Base-by-base conservation (phyloP, 2,329 filamentous ascomycete genomes). In the Botrytis sinoallii region DNA sequence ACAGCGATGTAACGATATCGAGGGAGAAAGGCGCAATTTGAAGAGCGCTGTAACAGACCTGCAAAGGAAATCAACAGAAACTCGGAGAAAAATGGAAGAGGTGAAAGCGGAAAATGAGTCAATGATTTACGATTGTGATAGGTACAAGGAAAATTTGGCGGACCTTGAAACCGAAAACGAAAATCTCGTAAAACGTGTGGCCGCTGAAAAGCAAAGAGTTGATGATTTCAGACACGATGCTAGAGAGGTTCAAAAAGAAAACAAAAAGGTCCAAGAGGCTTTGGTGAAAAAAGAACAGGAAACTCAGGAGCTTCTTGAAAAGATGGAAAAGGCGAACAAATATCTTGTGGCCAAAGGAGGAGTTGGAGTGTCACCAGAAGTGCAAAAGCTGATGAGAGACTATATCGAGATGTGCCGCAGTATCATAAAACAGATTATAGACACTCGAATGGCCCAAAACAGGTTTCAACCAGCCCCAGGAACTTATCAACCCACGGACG, bases 1-100 rank as follows among this genome's bases (percentile, higher is more conserved):
- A 5, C 1, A 2, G 16, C 61, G 22, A 40, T 35, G 16, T 12
- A 0, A 5, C n/a, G 14, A 1, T 22, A 9, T 29, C 1, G 38
- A 61, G 32, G 4, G 18, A 6, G 38, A 70, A 32, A 46, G 8
- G 8, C 18, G 38, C n/a, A 3, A 1, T 6, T n/a, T 70, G 38
- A 44, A 22, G 16, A 4, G 10, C 8, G 6, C 25, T 2, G 7
- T 3, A 6, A 0, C 4, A 10, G 32, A 25, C 0, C 1, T 6
- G 7, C n/a, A 3, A 8, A 25, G 22, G 38, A 18, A 2, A 12
- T 32, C 14, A 5, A 5, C 7, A 7, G 25, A 12, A 3, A 8
- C 16, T 25, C 9, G 6, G 14, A 29, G 0, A 2, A 40, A 40
- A 5, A 2, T n/a, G 14, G 10, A 18, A 3, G 52, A 12, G 12